These are phyloP conservation scores for Ustilago nuda DNA, from an alignment of 1,284 basidiomycete species.

Conservation along the genomic window DNA sequence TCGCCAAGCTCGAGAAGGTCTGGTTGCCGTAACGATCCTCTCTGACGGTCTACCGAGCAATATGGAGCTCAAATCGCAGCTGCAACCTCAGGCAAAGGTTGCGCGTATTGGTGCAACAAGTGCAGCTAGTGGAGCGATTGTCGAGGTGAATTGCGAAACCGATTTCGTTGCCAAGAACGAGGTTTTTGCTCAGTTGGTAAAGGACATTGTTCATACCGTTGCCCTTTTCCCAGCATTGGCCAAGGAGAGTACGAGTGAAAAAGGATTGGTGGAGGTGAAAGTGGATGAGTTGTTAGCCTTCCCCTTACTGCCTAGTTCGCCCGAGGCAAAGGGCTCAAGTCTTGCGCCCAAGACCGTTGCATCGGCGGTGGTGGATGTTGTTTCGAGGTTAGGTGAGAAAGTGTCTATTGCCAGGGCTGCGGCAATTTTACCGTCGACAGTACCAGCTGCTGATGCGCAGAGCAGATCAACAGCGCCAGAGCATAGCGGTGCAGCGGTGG, in stretches of 20 bases:
- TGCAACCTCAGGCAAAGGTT: conserved; percentile 69
- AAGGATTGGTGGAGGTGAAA: conserved; percentile 34
- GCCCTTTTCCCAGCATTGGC: conserved; percentile 78
- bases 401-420: conserved; percentile 81
- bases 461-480: conserved; percentile 31
- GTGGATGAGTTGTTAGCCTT: conserved; percentile 64
- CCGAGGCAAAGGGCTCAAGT: conserved; percentile 63
- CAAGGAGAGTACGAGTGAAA: neutral
- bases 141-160: conserved; percentile 96
- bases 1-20: conserved; percentile 80
- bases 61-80: conserved; percentile 24
- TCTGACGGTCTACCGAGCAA: conserved; percentile 72
- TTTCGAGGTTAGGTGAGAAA: conserved; percentile 90
- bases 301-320: conserved; percentile 59
- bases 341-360: conserved; percentile 74
- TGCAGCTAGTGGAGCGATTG: conserved; percentile 78
- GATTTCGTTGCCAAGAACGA: conserved; percentile 93
- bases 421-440: conserved; percentile 75
- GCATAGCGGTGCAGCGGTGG: conserved; percentile 17
- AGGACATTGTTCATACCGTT: conserved; percentile 85
- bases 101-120: conserved; percentile 43
- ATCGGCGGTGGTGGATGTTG: conserved; percentile 80
- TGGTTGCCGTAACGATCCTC: conserved; percentile 81
- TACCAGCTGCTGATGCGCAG: conserved; percentile 55
- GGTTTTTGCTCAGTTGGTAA: conserved; percentile 81